Percentiles rank a stretch among this genome's conserved stretches.
Conservation (phyloP, 2,329 filamentous ascomycete species). For the Berkeleyomyces rouxiae region DNA sequence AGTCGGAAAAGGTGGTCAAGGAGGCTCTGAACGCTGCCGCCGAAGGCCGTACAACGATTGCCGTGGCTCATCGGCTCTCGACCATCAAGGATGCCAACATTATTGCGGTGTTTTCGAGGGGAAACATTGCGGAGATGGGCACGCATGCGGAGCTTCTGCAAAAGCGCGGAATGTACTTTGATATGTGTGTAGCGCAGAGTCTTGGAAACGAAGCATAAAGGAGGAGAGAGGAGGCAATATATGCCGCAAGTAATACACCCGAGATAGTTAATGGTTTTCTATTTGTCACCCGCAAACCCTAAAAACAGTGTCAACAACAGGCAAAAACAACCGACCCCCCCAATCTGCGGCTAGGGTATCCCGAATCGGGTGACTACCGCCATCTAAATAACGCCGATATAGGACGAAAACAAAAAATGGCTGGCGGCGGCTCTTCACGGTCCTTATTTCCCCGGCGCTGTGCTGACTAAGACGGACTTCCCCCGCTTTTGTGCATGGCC, state of each 20-base stretch:
- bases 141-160: conserved; percentile 41
- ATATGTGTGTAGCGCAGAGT: conserved; percentile 34
- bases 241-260: neutral
- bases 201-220: conserved; percentile 21
- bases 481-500: neutral
- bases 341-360: neutral
- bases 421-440: conserved; percentile 12
- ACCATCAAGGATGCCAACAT: conserved; percentile 40
- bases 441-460: conserved; percentile 12
- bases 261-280: neutral
- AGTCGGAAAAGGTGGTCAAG: conserved; percentile 50
- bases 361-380: neutral
- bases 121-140: conserved; percentile 42
- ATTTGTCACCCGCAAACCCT: neutral
- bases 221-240: neutral
- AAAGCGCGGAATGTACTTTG: conserved; percentile 31
- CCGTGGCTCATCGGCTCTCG: conserved; percentile 45
- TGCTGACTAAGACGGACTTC: conserved; percentile 5
- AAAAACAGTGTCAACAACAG: neutral
- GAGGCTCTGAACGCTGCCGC: conserved; percentile 35
- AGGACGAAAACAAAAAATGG: conserved; percentile 12
- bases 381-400: conserved; percentile 4
- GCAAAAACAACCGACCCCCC: neutral
- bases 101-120: conserved; percentile 46
- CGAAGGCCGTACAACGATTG: conserved; percentile 36